These are phyloP conservation scores for Anthracocystis setariae DNA, from an alignment of 1,284 basidiomycete species.

Conservation along the genomic window DNA sequence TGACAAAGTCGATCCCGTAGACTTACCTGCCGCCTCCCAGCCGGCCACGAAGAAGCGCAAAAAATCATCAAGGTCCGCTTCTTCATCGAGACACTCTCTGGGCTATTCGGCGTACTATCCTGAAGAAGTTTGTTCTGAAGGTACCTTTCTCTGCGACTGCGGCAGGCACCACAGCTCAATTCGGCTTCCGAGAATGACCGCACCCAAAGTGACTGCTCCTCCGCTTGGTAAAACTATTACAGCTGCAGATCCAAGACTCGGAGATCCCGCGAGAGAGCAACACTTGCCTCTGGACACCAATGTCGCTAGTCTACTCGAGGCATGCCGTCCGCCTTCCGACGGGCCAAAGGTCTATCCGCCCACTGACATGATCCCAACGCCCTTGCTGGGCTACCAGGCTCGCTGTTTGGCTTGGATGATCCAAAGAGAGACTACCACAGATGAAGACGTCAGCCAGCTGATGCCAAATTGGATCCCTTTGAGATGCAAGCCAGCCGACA, in stretches of 20 bases:
- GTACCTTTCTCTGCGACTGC: constrained; percentile 10
- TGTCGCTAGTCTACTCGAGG: constrained; percentile 44
- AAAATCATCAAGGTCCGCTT: constrained; percentile 4
- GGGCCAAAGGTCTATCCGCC: constrained; percentile 32
- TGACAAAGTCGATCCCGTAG: constrained; percentile 26
- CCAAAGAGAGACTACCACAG: constrained; percentile 31
- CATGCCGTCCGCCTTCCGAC: constrained; percentile 35
- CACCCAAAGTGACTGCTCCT: constrained; percentile 8
- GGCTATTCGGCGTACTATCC: not conserved
- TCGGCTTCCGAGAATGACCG: constrained; percentile 12
- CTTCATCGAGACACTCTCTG: not conserved
- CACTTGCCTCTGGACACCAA: constrained; percentile 42
- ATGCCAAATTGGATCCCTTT: constrained; percentile 47
- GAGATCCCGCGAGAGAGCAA: constrained; percentile 18
- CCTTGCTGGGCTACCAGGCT: constrained; percentile 41
- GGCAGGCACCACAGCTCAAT: not conserved
- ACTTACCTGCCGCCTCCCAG: constrained; percentile 19
- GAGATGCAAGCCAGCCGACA: constrained; percentile 18
- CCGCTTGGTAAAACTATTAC: constrained; percentile 17
- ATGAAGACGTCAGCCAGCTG: constrained; percentile 30
- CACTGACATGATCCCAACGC: constrained; percentile 34
- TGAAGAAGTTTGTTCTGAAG: not conserved
- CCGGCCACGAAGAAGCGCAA: constrained; percentile 31
- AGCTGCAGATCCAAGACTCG: constrained; percentile 22
- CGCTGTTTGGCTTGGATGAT: constrained; percentile 51